phyloP scores from a whole-genome alignment of 805 yeast genomes.

The Ogataea salicorniae region DNA sequence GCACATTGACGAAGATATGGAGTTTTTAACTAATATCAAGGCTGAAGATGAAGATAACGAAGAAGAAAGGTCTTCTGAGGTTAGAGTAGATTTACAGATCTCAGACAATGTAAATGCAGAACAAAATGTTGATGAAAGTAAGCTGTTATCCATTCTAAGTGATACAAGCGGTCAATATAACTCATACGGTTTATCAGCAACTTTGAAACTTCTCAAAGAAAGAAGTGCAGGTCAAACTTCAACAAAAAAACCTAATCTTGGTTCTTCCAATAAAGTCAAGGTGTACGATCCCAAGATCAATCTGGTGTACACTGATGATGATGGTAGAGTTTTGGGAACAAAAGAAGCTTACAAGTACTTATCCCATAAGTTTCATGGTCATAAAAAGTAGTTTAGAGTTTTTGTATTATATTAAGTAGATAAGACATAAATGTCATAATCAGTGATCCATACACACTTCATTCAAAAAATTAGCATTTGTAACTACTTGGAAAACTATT shows the following conservation, averaged over 20 bases:
- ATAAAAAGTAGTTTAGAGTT: constrained; percentile 11
- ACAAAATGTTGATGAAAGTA: constrained; percentile 1
- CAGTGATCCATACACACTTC: too few species aligned
- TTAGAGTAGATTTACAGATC: not conserved
- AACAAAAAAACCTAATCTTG: not conserved
- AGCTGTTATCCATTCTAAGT: constrained; percentile 8
- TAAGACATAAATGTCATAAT: not conserved
- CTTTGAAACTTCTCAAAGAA: constrained; percentile 29
- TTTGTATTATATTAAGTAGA: not conserved
- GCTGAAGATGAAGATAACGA: constrained; percentile 17
- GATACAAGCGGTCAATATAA: constrained; percentile 6
- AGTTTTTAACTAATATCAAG: constrained; percentile 28
- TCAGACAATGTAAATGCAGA: not conserved
- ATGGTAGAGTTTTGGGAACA: constrained; percentile 52
- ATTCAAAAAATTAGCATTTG: too few species aligned
- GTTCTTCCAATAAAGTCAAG: not conserved
- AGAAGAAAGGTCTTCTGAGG: constrained; percentile 21
- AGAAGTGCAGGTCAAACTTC: not conserved
- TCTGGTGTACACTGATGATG: constrained; percentile 57
- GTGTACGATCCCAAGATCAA: constrained; percentile 44
- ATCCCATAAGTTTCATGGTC: constrained; percentile 76
- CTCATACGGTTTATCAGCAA: constrained; percentile 32
- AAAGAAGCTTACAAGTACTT: constrained; percentile 74
- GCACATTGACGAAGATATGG: constrained; percentile 32
- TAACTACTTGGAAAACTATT: too few species aligned